These are phyloP conservation scores for Botrytis fragariae DNA, from an alignment of 2,329 filamentous ascomycete genomes.

Conservation along the genomic window DNA sequence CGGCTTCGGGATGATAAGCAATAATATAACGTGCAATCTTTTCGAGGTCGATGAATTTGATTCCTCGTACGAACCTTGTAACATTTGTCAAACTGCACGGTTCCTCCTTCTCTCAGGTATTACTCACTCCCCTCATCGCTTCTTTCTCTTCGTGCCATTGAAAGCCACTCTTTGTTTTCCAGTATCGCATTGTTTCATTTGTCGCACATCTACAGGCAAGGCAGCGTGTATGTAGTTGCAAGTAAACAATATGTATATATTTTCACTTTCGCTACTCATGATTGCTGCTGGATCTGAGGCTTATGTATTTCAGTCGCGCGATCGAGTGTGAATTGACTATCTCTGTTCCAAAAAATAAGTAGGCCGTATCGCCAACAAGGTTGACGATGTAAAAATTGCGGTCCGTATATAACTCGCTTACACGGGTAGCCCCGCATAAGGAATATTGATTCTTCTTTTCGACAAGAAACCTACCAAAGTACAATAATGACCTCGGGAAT, in stretches of 20 bases:
- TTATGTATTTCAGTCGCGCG: rapidly evolving
- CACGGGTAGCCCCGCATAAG: background rate
- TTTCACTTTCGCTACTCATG: background rate
- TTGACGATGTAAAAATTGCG: background rate
- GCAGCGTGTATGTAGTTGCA: no score
- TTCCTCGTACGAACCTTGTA: background rate
- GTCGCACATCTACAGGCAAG: background rate
- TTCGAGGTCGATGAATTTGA: background rate
- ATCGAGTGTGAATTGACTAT: background rate
- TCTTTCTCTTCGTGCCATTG: background rate
- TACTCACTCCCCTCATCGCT: background rate
- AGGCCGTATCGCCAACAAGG: background rate
- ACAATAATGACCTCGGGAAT: background rate
- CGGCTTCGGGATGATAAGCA: background rate
- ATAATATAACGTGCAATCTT: background rate
- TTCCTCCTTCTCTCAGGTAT: background rate
- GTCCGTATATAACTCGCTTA: background rate
- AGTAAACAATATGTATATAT: background rate
- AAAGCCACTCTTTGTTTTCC: background rate
- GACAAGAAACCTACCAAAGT: background rate
- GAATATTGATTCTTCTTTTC: background rate
- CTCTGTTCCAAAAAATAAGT: background rate
- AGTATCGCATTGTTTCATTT: background rate
- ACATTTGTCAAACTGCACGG: background rate
- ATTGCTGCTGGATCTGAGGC: background rate